Percentiles rank a stretch among this genome's conserved stretches.
These are phyloP conservation scores for Taphrina sp. DNA, from an alignment of 1,139 yeast genomes.

Conservation along the genomic window DNA sequence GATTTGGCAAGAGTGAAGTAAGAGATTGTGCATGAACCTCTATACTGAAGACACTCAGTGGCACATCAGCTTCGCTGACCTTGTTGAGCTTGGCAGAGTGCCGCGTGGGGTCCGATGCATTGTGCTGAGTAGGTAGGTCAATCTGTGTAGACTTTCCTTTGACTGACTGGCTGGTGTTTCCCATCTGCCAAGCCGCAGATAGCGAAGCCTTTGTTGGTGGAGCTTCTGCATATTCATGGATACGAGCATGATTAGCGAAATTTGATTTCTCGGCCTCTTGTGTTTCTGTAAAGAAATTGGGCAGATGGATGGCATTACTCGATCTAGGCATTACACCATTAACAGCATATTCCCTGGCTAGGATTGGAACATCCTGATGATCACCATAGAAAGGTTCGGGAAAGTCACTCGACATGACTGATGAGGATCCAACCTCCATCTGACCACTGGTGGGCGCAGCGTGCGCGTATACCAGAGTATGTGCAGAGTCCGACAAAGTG, in stretches of 20 bases:
- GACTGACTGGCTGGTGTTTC: neutral
- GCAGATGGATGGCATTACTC: neutral
- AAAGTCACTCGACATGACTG: constrained; percentile 16
- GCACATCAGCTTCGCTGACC: constrained; percentile 24
- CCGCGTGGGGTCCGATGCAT: neutral
- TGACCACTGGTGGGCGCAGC: neutral
- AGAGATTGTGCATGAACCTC: constrained; percentile 50
- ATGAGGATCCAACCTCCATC: too few species aligned
- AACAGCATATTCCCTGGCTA: constrained; percentile 9
- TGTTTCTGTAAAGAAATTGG: constrained; percentile 15
- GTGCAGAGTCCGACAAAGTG: neutral
- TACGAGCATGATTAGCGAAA: neutral
- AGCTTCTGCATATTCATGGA: neutral
- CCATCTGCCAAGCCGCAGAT: neutral
- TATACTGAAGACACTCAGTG: constrained; percentile 25
- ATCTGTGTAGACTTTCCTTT: neutral
- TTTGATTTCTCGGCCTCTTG: neutral
- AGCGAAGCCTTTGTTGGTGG: neutral
- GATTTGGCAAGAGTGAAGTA: constrained; percentile 60
- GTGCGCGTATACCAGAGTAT: neutral
- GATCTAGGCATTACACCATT: constrained; percentile 23
- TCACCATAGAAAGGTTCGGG: constrained; percentile 28
- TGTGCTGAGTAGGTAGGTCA: constrained; percentile 11
- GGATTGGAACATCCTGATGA: constrained; percentile 7
- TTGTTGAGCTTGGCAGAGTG: neutral